These are phyloP conservation scores for Alternaria viburni DNA, from an alignment of 2,329 filamentous ascomycete genomes.

Conservation along the genomic window DNA sequence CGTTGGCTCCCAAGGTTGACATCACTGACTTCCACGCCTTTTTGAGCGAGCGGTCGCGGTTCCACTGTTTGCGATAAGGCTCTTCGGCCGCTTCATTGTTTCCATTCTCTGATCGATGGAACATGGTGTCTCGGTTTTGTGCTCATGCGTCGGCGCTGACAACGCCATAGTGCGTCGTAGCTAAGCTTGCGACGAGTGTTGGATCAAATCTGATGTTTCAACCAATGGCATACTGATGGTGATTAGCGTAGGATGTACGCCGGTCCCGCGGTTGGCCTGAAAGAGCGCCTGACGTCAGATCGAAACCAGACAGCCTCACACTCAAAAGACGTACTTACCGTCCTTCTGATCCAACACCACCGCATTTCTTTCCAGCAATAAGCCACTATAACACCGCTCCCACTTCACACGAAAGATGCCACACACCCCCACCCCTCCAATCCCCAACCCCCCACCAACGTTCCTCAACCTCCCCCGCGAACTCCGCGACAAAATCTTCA, in stretches of 20 bases:
- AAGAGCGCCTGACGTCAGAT: not conserved
- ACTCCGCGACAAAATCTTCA: not conserved
- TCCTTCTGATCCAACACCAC: not conserved
- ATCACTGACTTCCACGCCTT: rapidly evolving
- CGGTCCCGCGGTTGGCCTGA: not conserved
- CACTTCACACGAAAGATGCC: not conserved
- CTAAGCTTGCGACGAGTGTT: not conserved
- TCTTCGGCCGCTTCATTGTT: too few species aligned
- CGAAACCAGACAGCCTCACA: not conserved
- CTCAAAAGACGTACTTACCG: not conserved
- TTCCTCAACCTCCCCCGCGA: not conserved
- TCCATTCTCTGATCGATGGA: too few species aligned
- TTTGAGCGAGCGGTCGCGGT: too few species aligned
- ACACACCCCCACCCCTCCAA: not conserved
- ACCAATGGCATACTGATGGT: not conserved
- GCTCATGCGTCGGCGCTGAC: not conserved
- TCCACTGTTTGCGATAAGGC: too few species aligned
- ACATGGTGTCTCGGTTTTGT: not conserved
- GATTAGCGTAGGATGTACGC: not conserved
- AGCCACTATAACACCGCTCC: not conserved
- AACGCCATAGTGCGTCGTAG: too few species aligned
- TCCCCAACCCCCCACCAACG: too few species aligned
- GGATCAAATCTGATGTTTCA: rapidly evolving
- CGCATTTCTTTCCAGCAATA: not conserved
- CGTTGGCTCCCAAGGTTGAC: not conserved